Conservation (phyloP, 768 basidiomycete genomes). For the Phylloporus scabripes region DNA sequence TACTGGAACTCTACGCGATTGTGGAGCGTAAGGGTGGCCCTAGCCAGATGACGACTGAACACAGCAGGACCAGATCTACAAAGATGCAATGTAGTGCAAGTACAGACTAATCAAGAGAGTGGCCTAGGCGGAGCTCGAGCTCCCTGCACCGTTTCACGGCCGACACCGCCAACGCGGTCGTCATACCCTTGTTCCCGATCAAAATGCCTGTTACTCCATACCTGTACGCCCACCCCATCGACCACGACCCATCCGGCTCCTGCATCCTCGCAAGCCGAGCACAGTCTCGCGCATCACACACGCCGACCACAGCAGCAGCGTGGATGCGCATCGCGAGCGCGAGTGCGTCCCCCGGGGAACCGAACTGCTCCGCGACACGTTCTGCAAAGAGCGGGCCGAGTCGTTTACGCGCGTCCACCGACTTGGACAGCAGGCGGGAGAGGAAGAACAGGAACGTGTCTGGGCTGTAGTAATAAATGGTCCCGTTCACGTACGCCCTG, state of each 20-base stretch:
- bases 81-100: too few relatives aligned
- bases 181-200: slow-evolving; percentile 17
- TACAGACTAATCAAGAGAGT: too few relatives aligned
- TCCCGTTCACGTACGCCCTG: slow-evolving; percentile 18
- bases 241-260: slow-evolving; percentile 19
- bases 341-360: slow-evolving; percentile 15
- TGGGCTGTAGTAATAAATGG: slow-evolving; percentile 15
- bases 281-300: slow-evolving; percentile 13
- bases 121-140: too few relatives aligned
- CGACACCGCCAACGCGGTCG: slow-evolving; percentile 18
- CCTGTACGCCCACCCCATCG: slow-evolving; percentile 19
- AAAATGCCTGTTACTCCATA: neutral
- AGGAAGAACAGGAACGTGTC: slow-evolving; percentile 21
- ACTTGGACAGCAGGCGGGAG: slow-evolving; percentile 16
- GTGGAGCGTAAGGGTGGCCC: too few relatives aligned
- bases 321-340: slow-evolving; percentile 17
- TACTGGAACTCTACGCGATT: too few relatives aligned
- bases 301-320: slow-evolving; percentile 6
- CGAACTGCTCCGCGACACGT: slow-evolving; percentile 15
- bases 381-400: slow-evolving; percentile 12
- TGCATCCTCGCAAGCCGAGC: slow-evolving; percentile 18
- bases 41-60: too few relatives aligned
- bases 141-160: slow-evolving; percentile 4
- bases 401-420: slow-evolving; percentile 11
- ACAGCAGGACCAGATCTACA: too few relatives aligned